Conservation (phyloP, 768 basidiomycete genomes). For the Lactifluus rugatus region DNA sequence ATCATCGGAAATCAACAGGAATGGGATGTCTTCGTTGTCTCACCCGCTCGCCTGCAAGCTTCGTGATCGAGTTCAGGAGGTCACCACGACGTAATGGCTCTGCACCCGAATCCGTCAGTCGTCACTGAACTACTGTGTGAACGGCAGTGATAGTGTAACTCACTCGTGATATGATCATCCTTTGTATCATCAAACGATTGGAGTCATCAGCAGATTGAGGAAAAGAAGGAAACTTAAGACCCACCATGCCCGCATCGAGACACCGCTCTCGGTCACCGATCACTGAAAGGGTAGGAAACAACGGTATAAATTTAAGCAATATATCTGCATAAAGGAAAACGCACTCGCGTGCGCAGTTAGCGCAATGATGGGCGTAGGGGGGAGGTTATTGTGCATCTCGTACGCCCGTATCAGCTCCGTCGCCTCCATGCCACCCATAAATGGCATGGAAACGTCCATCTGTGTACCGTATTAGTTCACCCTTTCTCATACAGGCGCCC, state of each 20-base stretch:
- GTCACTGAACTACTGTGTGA: not conserved
- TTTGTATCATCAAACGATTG: constrained; percentile 12
- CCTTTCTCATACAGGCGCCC: not conserved
- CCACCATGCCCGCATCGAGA: constrained; percentile 59
- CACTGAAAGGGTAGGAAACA: constrained; percentile 39
- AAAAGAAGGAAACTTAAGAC: not conserved
- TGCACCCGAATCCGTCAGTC: constrained; percentile 23
- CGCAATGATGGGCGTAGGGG: constrained; percentile 86
- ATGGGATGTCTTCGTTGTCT: constrained; percentile 12
- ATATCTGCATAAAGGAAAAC: constrained; percentile 27
- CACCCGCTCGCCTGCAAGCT: constrained; percentile 58
- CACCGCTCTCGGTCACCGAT: constrained; percentile 77
- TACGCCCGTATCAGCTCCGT: constrained; percentile 84
- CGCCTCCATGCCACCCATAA: constrained; percentile 98
- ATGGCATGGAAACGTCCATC: constrained; percentile 99
- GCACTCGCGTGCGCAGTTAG: constrained; percentile 93
- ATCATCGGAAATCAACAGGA: constrained; percentile 6
- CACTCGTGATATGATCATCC: constrained; percentile 78
- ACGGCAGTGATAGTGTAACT: constrained; percentile 23
- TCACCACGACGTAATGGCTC: constrained; percentile 75
- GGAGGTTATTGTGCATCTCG: constrained; percentile 61
- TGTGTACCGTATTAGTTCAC: constrained; percentile 23
- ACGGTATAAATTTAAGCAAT: not conserved
- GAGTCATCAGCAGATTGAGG: not conserved
- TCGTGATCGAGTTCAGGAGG: constrained; percentile 72